Percentiles rank a stretch among this genome's conserved stretches.
Evolutionary conservation across 345 rosid genomes (phyloP).

Genomic region (Dipteronia sinensis): DNA sequence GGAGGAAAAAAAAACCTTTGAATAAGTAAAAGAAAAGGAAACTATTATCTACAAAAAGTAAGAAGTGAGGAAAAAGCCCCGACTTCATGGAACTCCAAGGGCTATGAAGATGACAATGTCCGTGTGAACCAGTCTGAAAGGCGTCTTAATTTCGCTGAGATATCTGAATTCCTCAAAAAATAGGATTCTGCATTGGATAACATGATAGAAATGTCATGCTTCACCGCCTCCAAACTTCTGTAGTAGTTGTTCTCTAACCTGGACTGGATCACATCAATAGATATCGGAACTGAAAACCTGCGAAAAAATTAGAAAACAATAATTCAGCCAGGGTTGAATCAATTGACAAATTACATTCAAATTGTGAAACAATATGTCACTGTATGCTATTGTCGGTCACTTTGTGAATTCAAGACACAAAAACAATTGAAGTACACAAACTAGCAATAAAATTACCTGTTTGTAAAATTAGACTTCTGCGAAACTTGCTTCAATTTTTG

Average conservation of each 20-base stretch:
- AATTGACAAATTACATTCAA: background rate
- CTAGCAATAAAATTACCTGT: slow-evolving; percentile 53
- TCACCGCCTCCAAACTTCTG: slow-evolving; percentile 70
- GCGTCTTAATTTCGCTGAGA: slow-evolving; percentile 51
- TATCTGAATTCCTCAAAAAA: slow-evolving; percentile 58
- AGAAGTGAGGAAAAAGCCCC: slow-evolving; percentile 5
- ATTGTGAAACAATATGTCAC: background rate
- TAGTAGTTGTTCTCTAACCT: slow-evolving; percentile 88
- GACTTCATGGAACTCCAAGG: slow-evolving; percentile 6
- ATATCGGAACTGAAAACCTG: slow-evolving; percentile 92
- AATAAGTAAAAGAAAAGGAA: slow-evolving; percentile 10
- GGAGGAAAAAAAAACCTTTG: background rate
- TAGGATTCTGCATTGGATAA: slow-evolving; percentile 65
- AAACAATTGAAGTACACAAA: background rate
- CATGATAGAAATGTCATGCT: slow-evolving; percentile 76
- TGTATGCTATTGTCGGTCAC: background rate
- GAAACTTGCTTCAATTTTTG: slow-evolving; percentile 76
- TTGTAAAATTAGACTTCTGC: slow-evolving; percentile 66
- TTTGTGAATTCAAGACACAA: background rate
- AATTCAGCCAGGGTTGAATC: background rate
- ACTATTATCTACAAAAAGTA: slow-evolving; percentile 41
- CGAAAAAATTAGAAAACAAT: slow-evolving; percentile 8
- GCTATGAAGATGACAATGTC: slow-evolving; percentile 53
- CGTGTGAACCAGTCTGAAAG: slow-evolving; percentile 59
- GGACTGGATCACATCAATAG: slow-evolving; percentile 63